phyloP scores from a whole-genome alignment of 78 protist species.

The Chrysochromulina parva region DNA sequence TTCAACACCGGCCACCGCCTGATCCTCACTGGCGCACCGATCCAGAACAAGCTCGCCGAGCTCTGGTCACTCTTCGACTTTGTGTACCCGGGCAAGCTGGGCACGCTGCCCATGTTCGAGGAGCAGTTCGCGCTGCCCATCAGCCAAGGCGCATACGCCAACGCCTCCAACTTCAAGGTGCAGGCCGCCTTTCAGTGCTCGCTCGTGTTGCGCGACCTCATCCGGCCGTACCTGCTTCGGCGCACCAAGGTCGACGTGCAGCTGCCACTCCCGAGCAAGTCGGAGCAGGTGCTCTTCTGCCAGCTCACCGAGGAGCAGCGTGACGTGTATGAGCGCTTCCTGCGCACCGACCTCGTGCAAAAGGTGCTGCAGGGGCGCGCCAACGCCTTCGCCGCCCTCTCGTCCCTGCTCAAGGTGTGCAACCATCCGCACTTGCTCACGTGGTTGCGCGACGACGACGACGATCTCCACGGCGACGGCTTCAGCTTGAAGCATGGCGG shows the following conservation, averaged over 20 bases:
- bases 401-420: slow-evolving; percentile 87
- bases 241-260: slow-evolving; percentile 73
- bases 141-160: slow-evolving; percentile 75
- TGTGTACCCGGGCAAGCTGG: slow-evolving; percentile 93
- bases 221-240: slow-evolving; percentile 88
- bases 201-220: slow-evolving; percentile 77
- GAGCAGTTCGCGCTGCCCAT: slow-evolving; percentile 86
- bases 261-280: slow-evolving; percentile 10
- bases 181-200: slow-evolving; percentile 85
- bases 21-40: slow-evolving; percentile 94
- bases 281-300: slow-evolving; percentile 82
- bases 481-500: too few species aligned
- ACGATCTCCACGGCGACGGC: too few species aligned
- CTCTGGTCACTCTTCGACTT: slow-evolving; percentile 99
- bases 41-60: slow-evolving; percentile 95
- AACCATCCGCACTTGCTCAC: slow-evolving; percentile 90
- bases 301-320: slow-evolving; percentile 82
- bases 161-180: slow-evolving; percentile 66
- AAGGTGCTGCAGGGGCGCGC: neutral
- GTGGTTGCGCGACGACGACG: neutral
- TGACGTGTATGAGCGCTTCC: slow-evolving; percentile 65
- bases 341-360: slow-evolving; percentile 45
- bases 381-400: slow-evolving; percentile 53
- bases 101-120: slow-evolving; percentile 67
- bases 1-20: slow-evolving; percentile 84